Percentiles rank a stretch among this genome's conserved stretches.
These are phyloP conservation scores for Rhinocladiella similis DNA, from an alignment of 2,329 filamentous ascomycete genomes.

Conservation along the genomic window DNA sequence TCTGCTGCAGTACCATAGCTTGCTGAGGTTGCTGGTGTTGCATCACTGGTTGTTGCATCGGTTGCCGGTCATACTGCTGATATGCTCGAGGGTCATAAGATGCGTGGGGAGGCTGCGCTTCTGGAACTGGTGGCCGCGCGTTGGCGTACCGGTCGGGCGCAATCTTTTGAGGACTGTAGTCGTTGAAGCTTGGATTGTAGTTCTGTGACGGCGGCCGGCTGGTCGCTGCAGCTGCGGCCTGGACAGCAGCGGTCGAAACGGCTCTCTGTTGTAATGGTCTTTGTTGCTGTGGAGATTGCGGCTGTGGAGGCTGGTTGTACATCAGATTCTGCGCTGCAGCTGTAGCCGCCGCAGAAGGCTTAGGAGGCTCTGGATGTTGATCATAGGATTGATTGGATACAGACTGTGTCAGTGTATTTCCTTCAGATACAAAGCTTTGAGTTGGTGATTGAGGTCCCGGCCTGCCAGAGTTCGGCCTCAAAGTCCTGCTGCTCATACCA, in stretches of 20 bases:
- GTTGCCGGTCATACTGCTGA: slow-evolving; percentile 35
- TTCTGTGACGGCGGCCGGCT: slow-evolving; percentile 44
- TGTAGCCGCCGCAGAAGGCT: slow-evolving; percentile 36
- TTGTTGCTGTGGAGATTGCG: slow-evolving; percentile 43
- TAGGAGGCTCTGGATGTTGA: slow-evolving; percentile 36
- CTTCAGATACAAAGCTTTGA: slow-evolving; percentile 25
- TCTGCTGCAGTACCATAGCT: slow-evolving; percentile 26
- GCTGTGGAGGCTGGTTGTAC: slow-evolving; percentile 39
- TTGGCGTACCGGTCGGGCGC: slow-evolving; percentile 36
- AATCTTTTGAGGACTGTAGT: slow-evolving; percentile 38
- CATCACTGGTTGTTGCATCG: slow-evolving; percentile 30
- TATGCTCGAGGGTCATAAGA: slow-evolving; percentile 47
- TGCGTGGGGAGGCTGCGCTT: slow-evolving; percentile 43
- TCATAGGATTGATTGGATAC: slow-evolving; percentile 37
- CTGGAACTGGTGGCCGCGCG: slow-evolving; percentile 33
- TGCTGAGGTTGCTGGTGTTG: slow-evolving; percentile 33
- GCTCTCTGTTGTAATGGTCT: slow-evolving; percentile 36
- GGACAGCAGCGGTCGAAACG: slow-evolving; percentile 49
- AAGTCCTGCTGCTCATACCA: slow-evolving; percentile 64
- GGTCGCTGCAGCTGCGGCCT: slow-evolving; percentile 48
- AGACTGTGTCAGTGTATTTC: slow-evolving; percentile 35
- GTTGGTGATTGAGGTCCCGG: slow-evolving; percentile 39
- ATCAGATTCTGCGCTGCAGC: slow-evolving; percentile 29
- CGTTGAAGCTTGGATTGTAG: slow-evolving; percentile 47
- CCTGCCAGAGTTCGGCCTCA: slow-evolving; percentile 56